Evolutionary conservation across 2,329 filamentous ascomycete genomes (phyloP).

Genomic region (Periconia macrospinosa): DNA sequence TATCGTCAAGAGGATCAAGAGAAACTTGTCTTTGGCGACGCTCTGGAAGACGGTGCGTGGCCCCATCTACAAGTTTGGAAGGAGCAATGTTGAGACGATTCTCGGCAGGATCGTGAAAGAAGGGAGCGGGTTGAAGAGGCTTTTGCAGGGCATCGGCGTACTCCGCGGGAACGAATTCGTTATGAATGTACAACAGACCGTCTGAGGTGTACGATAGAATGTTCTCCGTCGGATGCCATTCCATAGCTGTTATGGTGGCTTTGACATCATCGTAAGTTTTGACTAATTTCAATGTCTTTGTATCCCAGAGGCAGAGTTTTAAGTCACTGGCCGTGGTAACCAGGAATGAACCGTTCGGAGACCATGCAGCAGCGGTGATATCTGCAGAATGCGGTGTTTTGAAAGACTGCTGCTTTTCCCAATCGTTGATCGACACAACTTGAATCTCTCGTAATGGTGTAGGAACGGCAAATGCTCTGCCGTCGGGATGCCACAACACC

Average conservation of each 20-base stretch:
- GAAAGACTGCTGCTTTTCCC: conserved; percentile 83
- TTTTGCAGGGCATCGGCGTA: conserved; percentile 54
- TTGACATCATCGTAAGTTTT: conserved; percentile 71
- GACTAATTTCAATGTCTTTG: conserved; percentile 80
- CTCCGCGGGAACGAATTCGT: conserved; percentile 62
- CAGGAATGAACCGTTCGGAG: conserved; percentile 87
- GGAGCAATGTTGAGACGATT: conserved; percentile 70
- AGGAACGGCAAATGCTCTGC: conserved; percentile 82
- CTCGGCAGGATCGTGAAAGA: conserved; percentile 77
- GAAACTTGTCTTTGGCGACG: conserved; percentile 57
- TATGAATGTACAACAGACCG: conserved; percentile 90
- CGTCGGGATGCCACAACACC: conserved; percentile 91
- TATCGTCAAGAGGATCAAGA: conserved; percentile 77
- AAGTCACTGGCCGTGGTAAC: conserved; percentile 62
- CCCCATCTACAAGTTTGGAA: conserved; percentile 58
- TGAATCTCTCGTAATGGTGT: conserved; percentile 79
- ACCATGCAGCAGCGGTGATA: conserved; percentile 88
- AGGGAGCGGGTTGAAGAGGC: conserved; percentile 73
- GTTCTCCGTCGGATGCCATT: conserved; percentile 91
- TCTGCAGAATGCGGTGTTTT: conserved; percentile 77
- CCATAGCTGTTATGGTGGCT: conserved; percentile 78
- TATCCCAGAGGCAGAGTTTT: conserved; percentile 82
- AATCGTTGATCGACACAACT: conserved; percentile 84
- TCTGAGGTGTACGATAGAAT: conserved; percentile 87
- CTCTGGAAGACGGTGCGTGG: conserved; percentile 55